phyloP scores from a whole-genome alignment of 2,329 filamentous ascomycete genomes.

The Stylonectria norvegica region DNA sequence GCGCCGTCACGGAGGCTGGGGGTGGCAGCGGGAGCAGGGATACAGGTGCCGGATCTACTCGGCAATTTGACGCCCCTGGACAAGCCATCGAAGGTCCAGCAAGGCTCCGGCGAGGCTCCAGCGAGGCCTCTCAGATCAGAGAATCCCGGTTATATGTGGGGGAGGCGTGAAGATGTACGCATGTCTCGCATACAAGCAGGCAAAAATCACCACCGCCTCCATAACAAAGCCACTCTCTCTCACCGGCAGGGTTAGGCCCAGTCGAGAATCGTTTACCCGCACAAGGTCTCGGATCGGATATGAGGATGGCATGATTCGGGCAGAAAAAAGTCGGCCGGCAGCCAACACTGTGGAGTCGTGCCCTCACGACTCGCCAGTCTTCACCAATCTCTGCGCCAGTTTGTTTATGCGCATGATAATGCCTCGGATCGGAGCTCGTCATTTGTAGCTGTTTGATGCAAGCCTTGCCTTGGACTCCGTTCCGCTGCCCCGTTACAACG shows the following conservation, averaged over 20 bases:
- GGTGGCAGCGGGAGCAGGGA: slow-evolving; percentile 6
- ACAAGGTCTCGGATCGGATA: slow-evolving; percentile 16
- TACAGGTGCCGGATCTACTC: neutral
- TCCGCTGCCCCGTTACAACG: neutral
- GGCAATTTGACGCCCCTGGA: slow-evolving; percentile 1
- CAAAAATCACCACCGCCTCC: slow-evolving; percentile 4
- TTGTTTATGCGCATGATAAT: neutral
- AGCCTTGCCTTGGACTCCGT: neutral
- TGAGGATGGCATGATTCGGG: slow-evolving; percentile 27
- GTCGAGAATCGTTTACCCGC: slow-evolving; percentile 1
- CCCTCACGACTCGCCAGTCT: too few species aligned
- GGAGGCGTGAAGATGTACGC: neutral
- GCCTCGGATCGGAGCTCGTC: neutral
- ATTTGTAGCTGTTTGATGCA: neutral
- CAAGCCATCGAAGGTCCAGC: neutral
- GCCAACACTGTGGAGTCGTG: too few species aligned
- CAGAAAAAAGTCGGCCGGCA: slow-evolving; percentile 23
- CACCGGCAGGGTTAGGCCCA: neutral
- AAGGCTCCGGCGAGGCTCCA: neutral
- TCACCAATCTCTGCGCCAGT: too few species aligned
- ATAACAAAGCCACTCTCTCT: neutral
- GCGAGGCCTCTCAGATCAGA: neutral
- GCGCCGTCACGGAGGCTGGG: slow-evolving; percentile 9
- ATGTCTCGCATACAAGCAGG: slow-evolving; percentile 17
- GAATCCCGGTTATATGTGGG: neutral